These are phyloP conservation scores for Citrullus mucosospermus DNA, from an alignment of 306 rosid species.

Conservation along the genomic window DNA sequence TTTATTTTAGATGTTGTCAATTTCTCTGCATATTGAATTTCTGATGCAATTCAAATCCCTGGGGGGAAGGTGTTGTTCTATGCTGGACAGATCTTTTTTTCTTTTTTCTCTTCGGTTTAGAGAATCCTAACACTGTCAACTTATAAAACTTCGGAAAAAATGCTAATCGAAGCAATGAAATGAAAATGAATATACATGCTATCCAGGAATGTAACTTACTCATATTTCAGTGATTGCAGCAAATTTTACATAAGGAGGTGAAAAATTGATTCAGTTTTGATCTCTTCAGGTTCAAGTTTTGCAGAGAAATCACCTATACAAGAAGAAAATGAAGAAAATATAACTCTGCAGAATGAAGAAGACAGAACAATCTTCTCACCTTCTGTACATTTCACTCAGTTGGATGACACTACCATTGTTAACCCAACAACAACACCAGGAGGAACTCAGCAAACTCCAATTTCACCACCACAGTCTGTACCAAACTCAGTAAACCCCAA, in stretches of 20 bases:
- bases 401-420: constrained; percentile 45
- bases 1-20: background rate
- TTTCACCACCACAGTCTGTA: constrained; percentile 14
- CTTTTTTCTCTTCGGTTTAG: background rate
- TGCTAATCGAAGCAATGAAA: background rate
- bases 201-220: background rate
- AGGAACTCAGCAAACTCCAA: constrained; percentile 5
- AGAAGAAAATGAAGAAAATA: constrained; percentile 21
- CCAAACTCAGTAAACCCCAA: constrained; percentile 20
- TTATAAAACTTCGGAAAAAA: background rate
- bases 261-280: constrained; percentile 3
- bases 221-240: background rate
- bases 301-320: constrained; percentile 27
- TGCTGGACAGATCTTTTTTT: background rate
- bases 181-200: background rate
- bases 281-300: constrained; percentile 48
- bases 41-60: background rate
- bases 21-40: background rate
- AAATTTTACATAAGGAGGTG: background rate
- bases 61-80: background rate
- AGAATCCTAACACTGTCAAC: background rate
- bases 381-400: constrained; percentile 23
- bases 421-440: constrained; percentile 46
- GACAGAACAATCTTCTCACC: constrained; percentile 31
- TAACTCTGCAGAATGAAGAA: constrained; percentile 22